These are phyloP conservation scores for Cyclotella baltica DNA, from an alignment of 108 stramenopile species.

Conservation along the genomic window DNA sequence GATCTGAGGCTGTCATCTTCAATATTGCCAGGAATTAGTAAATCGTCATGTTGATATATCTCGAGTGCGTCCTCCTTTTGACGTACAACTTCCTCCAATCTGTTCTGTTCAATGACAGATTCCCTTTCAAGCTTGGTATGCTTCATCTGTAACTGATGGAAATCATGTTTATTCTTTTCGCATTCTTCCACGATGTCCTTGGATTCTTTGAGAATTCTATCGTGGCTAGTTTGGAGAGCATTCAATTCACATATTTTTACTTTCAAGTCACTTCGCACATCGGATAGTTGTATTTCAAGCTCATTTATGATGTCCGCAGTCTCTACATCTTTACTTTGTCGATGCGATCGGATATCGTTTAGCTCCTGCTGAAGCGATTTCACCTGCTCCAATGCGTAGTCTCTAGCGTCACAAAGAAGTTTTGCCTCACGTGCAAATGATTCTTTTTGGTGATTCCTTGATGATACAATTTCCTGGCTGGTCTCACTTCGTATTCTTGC, in stretches of 20 bases:
- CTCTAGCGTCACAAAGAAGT: slow-evolving; percentile 37
- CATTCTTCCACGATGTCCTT: slow-evolving; percentile 22
- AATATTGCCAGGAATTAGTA: slow-evolving; percentile 12
- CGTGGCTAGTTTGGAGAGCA: slow-evolving; percentile 30
- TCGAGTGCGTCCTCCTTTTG: slow-evolving; percentile 46
- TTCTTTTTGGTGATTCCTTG: slow-evolving; percentile 30
- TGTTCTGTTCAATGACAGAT: slow-evolving; percentile 18
- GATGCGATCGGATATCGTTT: slow-evolving; percentile 22
- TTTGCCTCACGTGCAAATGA: slow-evolving; percentile 39
- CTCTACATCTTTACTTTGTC: slow-evolving; percentile 34
- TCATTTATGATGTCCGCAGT: slow-evolving; percentile 39
- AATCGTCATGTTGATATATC: slow-evolving; percentile 44
- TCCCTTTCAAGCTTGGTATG: slow-evolving; percentile 18
- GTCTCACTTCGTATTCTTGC: slow-evolving; percentile 37
- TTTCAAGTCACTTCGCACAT: slow-evolving; percentile 48
- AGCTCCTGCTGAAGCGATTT: slow-evolving; percentile 37
- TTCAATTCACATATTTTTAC: slow-evolving; percentile 45
- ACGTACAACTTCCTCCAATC: slow-evolving; percentile 36
- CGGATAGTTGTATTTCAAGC: slow-evolving; percentile 47
- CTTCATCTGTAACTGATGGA: slow-evolving; percentile 23
- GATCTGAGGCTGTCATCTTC: neutral
- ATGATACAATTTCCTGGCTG: slow-evolving; percentile 33
- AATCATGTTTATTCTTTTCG: slow-evolving; percentile 18
- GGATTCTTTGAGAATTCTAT: slow-evolving; percentile 23
- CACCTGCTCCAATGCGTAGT: slow-evolving; percentile 41